Evolutionary conservation across 176 grass and related monocot species (phyloP).

Genomic region (Typha latifolia): DNA sequence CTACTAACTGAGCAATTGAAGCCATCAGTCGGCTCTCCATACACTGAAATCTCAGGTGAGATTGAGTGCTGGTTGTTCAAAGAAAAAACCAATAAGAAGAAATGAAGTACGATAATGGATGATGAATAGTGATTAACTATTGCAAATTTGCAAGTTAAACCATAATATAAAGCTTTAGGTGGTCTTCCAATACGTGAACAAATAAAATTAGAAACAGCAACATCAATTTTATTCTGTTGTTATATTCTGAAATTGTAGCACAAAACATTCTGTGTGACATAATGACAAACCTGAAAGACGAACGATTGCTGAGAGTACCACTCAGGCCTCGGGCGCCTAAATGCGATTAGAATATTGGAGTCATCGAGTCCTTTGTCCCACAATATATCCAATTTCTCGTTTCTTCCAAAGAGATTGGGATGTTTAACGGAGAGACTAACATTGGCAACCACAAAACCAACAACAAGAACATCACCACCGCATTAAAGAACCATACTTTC

Average conservation of each 20-base stretch:
- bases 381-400: constrained; percentile 79
- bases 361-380: constrained; percentile 88
- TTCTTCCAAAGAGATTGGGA: constrained; percentile 68
- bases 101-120: not conserved
- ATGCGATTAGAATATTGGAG: constrained; percentile 61
- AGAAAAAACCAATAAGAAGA: constrained; percentile 21
- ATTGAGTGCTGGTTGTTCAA: constrained; percentile 71
- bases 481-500: not conserved
- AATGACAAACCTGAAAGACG: constrained; percentile 56
- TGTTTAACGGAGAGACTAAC: constrained; percentile 72
- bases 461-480: constrained; percentile 5
- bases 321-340: constrained; percentile 61
- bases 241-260: not conserved
- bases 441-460: not conserved
- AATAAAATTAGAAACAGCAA: no score
- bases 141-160: no score
- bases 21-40: constrained; percentile 77
- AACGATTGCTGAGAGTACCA: constrained; percentile 73
- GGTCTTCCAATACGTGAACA: no score
- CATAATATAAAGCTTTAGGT: not conserved
- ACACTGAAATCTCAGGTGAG: constrained; percentile 83
- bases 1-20: constrained; percentile 73
- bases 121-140: no score
- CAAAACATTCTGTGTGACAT: constrained; percentile 1
- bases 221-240: not conserved